Conservation (phyloP, 176 grass and related monocot species). For the Rhynchospora breviuscula region DNA sequence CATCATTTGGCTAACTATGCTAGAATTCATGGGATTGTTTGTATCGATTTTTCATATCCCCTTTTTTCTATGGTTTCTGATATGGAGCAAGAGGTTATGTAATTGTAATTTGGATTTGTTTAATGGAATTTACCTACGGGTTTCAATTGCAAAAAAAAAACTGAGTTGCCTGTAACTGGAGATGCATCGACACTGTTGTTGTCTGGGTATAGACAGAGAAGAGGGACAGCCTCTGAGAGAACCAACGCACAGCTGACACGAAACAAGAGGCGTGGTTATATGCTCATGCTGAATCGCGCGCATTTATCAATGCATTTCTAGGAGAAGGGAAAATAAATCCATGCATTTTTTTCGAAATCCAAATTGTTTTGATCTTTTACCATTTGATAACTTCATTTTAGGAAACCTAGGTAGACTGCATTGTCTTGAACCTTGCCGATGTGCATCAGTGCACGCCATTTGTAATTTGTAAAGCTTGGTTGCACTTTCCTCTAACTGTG, state of each 20-base stretch:
- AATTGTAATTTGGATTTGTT: too few relatives aligned
- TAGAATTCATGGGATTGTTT: too few relatives aligned
- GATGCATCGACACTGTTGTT: slow-evolving; percentile 1
- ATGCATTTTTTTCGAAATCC: background rate
- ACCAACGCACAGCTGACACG: background rate
- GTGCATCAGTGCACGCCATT: background rate
- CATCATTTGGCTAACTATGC: too few relatives aligned
- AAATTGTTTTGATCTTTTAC: background rate
- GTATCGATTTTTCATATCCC: too few relatives aligned
- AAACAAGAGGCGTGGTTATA: slow-evolving; percentile 5
- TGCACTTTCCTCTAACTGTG: too few relatives aligned
- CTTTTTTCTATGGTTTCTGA: too few relatives aligned
- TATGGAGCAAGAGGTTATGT: too few relatives aligned
- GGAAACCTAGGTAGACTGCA: background rate
- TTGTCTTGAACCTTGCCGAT: background rate
- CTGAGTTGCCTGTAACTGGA: background rate
- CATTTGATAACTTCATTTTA: background rate
- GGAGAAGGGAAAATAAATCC: background rate
- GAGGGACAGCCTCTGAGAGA: background rate
- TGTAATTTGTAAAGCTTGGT: background rate
- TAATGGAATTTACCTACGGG: too few relatives aligned
- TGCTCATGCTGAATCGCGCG: background rate
- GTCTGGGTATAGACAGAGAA: background rate
- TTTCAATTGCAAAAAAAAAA: too few relatives aligned
- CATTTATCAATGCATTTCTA: background rate